Base-by-base conservation (phyloP, 768 basidiomycete species). In the Agaricus subrufescens region DNA sequence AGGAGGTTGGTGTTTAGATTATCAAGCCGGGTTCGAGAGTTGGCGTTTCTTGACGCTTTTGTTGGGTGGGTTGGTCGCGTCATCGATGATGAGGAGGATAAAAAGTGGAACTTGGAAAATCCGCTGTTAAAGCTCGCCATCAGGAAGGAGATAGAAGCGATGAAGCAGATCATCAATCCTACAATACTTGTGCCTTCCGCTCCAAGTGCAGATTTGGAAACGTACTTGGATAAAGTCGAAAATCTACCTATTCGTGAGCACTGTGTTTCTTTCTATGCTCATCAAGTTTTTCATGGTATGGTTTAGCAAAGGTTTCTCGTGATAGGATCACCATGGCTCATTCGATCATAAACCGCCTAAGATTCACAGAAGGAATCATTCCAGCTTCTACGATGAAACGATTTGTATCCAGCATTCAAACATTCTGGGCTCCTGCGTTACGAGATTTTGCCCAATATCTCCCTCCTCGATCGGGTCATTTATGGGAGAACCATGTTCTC, bases 1-100 rank as follows among this genome's bases (percentile, higher is more conserved):
- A 77, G 91, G n/a, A 80, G 78, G 58, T 71, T 97, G 4, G 52
- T 86, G 1, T 72, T 85, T 43, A 75, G 75, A 27, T 68, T 95
- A 12, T 68, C 79, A 0, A 72, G 79, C 7, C 88, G 87, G 61
- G 74, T 81, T 44, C 72, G 71, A 6, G 74, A 79, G 52, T 62
- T 79, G 2, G 60, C 60, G 1, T 72, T 80, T 46, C 62, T 84
- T 34, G 64, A 65, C n/a, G 58, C 58, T 4, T 62, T 74, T 46
- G 62, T 59, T 3, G 58, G 58, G 2, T 78, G 72, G 54, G 38
- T 87, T 0, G 72, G 77, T 19, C 58, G 51, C 3, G 62, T 73
- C 29, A 46, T 79, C 2, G 52, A 59, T 9, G 42, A 2, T 6
- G 34, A 34, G 34, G 34, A 50, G 0, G 67, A 69, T 7, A 61